Evolutionary conservation across 495 filamentous ascomycete genomes (phyloP).

Genomic region (Neurospora sp.): DNA sequence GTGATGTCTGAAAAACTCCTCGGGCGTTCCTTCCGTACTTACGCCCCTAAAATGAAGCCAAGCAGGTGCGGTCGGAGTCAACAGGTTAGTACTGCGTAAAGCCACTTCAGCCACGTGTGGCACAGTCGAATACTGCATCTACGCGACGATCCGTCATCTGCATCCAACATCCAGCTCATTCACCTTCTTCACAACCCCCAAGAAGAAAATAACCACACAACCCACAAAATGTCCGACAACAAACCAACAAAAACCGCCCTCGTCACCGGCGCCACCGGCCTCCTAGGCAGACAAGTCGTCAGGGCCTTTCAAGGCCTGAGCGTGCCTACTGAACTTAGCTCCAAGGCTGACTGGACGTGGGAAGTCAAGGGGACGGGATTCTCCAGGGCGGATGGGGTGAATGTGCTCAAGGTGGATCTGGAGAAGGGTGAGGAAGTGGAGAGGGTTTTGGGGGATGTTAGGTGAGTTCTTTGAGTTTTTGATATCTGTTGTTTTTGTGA

Average conservation of each 20-base stretch:
- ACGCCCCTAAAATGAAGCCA: neutral
- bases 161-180: neutral
- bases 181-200: neutral
- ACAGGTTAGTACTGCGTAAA: neutral
- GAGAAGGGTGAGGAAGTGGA: slow-evolving; percentile 50
- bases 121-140: neutral
- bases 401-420: slow-evolving; percentile 69
- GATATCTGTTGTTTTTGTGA: neutral
- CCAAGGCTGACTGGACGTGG: slow-evolving; percentile 43
- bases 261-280: slow-evolving; percentile 76
- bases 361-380: slow-evolving; percentile 71
- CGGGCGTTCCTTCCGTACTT: neutral
- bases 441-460: slow-evolving; percentile 49
- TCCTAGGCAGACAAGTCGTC: slow-evolving; percentile 72
- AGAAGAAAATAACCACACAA: neutral
- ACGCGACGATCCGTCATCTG: neutral
- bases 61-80: neutral
- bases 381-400: slow-evolving; percentile 59
- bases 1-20: neutral
- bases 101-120: neutral
- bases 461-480: slow-evolving; percentile 33
- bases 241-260: slow-evolving; percentile 45
- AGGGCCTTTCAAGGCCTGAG: slow-evolving; percentile 45
- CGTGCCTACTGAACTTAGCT: neutral
- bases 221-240: neutral